Percentiles rank a stretch among this genome's conserved stretches.
phyloP scores from a whole-genome alignment of 345 rosid species.

The Lumnitzera racemosa region DNA sequence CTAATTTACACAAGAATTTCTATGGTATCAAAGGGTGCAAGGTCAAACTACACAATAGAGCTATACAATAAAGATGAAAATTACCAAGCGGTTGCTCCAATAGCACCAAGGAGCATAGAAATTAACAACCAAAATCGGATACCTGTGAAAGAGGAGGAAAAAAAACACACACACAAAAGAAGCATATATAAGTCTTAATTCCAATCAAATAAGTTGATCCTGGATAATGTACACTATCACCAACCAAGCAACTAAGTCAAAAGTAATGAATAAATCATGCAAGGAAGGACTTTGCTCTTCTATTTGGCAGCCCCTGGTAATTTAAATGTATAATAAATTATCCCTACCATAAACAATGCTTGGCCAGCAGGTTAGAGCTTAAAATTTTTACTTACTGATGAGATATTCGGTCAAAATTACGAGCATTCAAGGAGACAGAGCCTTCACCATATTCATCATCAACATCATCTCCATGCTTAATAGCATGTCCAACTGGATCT shows the following conservation, averaged over 20 bases:
- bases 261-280: no score
- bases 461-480: conserved; percentile 82
- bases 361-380: background rate
- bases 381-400: conserved; percentile 58
- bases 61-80: conserved; percentile 1
- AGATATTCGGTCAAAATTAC: conserved; percentile 58
- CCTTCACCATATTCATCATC: conserved; percentile 64
- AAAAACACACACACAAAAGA: background rate
- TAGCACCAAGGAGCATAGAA: conserved; percentile 98
- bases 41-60: no score
- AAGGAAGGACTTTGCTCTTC: no score
- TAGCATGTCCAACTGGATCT: conserved; percentile 36
- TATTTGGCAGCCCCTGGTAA: no score
- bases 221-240: no score
- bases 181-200: background rate
- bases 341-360: no score
- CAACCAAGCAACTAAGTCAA: no score
- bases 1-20: no score
- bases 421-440: conserved; percentile 42
- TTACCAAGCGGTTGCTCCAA: conserved; percentile 96
- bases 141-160: conserved; percentile 42
- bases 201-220: no score
- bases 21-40: no score
- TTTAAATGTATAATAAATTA: no score
- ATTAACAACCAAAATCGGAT: conserved; percentile 80